Conservation (phyloP, 495 filamentous ascomycete species). For the Hamigera avellanea region DNA sequence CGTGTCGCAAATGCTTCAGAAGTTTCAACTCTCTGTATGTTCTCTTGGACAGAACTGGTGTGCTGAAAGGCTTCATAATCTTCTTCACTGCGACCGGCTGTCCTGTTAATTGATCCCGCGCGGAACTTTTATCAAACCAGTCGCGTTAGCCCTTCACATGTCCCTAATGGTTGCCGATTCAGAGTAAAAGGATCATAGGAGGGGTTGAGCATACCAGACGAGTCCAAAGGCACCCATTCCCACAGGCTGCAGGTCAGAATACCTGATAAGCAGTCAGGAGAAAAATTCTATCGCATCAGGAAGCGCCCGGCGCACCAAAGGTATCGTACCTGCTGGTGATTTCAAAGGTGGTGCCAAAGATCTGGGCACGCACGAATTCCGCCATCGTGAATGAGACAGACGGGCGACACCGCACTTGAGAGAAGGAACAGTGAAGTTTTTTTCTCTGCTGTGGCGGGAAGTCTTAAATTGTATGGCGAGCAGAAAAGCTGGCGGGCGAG, state of each 20-base stretch:
- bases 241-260: conserved; percentile 94
- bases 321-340: conserved; percentile 84
- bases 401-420: conserved; percentile 7
- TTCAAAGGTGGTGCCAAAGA: conserved; percentile 98
- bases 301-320: conserved; percentile 1
- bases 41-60: conserved; percentile 89
- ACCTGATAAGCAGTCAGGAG: conserved; percentile 41
- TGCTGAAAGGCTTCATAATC: conserved; percentile 99
- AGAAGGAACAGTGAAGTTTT: neutral
- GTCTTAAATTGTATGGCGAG: too few relatives aligned
- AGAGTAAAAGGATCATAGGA: too few relatives aligned
- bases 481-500: too few relatives aligned
- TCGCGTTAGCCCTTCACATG: neutral
- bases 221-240: conserved; percentile 98
- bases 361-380: conserved; percentile 98
- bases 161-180: neutral
- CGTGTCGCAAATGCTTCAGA: conserved; percentile 89
- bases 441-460: neutral
- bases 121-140: conserved; percentile 53
- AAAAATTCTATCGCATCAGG: neutral
- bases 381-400: conserved; percentile 53
- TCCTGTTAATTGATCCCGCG: conserved; percentile 90
- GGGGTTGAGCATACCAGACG: conserved; percentile 61
- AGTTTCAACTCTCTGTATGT: conserved; percentile 97
- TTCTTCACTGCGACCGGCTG: conserved; percentile 98